Evolutionary conservation across 345 rosid genomes (phyloP).

Genomic region (Pelargonium nanum): DNA sequence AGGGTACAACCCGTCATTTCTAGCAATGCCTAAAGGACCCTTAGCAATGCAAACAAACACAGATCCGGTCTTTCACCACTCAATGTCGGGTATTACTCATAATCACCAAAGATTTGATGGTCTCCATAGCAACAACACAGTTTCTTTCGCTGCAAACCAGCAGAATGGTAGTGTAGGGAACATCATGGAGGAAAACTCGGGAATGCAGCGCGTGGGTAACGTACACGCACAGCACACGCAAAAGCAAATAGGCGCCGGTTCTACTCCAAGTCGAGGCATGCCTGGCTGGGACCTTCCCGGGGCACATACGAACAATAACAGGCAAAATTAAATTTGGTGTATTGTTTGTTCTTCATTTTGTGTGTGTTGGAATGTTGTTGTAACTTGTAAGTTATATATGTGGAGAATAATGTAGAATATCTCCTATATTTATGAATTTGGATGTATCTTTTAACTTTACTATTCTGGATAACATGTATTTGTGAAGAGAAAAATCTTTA

Average conservation of each 20-base stretch:
- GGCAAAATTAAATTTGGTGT: conserved; percentile 11
- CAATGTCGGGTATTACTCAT: neutral
- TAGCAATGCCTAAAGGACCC: neutral
- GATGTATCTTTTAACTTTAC: neutral
- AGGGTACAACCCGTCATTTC: neutral
- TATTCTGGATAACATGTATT: no score
- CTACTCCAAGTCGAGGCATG: conserved; percentile 10
- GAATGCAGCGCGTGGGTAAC: conserved; percentile 11
- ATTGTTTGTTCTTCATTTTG: neutral
- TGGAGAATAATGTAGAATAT: no score
- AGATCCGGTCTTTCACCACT: neutral
- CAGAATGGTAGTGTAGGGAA: conserved; percentile 9
- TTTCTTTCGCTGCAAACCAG: neutral
- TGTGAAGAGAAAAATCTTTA: no score
- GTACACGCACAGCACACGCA: conserved; percentile 8
- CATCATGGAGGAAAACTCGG: conserved; percentile 6
- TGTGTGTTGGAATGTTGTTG: no score
- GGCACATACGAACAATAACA: conserved; percentile 7
- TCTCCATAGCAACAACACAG: neutral
- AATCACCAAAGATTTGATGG: neutral
- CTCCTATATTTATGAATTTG: neutral
- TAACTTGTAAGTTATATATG: no score
- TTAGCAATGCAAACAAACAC: neutral
- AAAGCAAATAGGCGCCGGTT: neutral
- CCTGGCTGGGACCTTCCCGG: conserved; percentile 18